phyloP scores from a whole-genome alignment of 1,284 basidiomycete genomes.

The Leccinum cinnamomeum region DNA sequence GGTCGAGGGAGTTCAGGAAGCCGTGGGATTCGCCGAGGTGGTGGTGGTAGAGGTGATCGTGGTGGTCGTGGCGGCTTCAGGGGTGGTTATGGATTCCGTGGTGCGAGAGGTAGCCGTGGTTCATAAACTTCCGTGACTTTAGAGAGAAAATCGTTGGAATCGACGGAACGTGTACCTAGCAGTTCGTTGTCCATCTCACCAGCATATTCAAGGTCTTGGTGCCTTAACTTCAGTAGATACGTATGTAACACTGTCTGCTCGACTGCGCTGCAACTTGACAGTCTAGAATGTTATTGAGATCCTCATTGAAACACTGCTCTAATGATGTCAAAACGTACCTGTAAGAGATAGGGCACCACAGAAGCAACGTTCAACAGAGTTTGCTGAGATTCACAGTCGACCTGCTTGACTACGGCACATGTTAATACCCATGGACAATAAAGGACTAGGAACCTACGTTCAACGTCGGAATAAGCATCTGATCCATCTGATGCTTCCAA shows the following conservation, averaged over 20 bases:
- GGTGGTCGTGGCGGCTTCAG: conserved; percentile 46
- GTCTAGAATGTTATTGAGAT: conserved; percentile 35
- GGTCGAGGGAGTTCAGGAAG: conserved; percentile 48
- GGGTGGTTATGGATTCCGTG: conserved; percentile 41
- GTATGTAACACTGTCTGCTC: conserved; percentile 41
- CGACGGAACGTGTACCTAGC: background rate
- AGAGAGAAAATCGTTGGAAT: background rate
- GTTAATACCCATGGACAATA: conserved; percentile 9
- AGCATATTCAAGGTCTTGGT: conserved; percentile 40
- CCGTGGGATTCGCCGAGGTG: conserved; percentile 45
- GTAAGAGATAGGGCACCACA: conserved; percentile 49
- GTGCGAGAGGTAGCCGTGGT: conserved; percentile 49
- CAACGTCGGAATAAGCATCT: background rate
- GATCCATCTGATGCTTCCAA: conserved; percentile 8
- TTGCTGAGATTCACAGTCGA: conserved; percentile 16
- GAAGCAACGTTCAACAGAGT: conserved; percentile 27
- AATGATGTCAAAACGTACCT: conserved; percentile 38
- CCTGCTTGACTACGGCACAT: conserved; percentile 14
- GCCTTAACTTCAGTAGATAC: conserved; percentile 48
- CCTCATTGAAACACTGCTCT: background rate
- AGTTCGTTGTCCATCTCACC: background rate
- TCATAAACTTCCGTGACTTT: conserved; percentile 34
- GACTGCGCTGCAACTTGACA: conserved; percentile 44
- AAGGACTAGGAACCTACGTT: conserved; percentile 12
- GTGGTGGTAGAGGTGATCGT: conserved; percentile 44